phyloP scores from a whole-genome alignment of 345 rosid genomes.

The Gossypium raimondii region DNA sequence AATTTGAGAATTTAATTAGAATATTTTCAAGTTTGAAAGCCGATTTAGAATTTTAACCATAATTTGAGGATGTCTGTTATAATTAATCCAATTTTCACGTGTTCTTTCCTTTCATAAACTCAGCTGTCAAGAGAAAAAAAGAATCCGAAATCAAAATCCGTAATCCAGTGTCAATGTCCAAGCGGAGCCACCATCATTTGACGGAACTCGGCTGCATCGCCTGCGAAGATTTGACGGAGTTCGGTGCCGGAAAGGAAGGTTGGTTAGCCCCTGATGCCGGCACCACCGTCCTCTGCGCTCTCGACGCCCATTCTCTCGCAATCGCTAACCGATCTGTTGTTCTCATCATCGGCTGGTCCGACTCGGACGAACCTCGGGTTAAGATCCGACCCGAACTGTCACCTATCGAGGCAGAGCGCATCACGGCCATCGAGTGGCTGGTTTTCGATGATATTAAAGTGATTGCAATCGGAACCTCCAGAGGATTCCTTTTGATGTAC shows the following conservation, averaged over 20 bases:
- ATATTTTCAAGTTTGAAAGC: too few relatives aligned
- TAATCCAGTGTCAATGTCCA: conserved; percentile 37
- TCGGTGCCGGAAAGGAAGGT: conserved; percentile 93
- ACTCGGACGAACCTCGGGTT: conserved; percentile 47
- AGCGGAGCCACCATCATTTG: conserved; percentile 50
- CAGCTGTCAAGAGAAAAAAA: background rate
- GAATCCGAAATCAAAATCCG: background rate
- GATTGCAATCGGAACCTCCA: conserved; percentile 72
- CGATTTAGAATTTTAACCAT: too few relatives aligned
- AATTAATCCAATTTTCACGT: background rate
- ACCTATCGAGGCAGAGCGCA: conserved; percentile 67
- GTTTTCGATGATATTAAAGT: conserved; percentile 69
- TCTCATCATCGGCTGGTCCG: conserved; percentile 66
- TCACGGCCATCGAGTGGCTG: conserved; percentile 79
- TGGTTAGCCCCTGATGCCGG: conserved; percentile 67
- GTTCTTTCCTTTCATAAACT: background rate
- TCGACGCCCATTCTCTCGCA: conserved; percentile 67
- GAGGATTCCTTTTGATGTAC: conserved; percentile 70
- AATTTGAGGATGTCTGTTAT: too few relatives aligned
- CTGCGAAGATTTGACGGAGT: conserved; percentile 62
- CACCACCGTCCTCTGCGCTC: conserved; percentile 53
- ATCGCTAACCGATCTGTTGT: conserved; percentile 55
- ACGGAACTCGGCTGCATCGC: conserved; percentile 89
- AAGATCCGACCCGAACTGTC: conserved; percentile 88
- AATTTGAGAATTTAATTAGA: too few relatives aligned